Evolutionary conservation across 2,329 filamentous ascomycete genomes (phyloP), one percentile per base, ranked within the genome.

Genomic region (Coniochaeta hoffmannii): DNA sequence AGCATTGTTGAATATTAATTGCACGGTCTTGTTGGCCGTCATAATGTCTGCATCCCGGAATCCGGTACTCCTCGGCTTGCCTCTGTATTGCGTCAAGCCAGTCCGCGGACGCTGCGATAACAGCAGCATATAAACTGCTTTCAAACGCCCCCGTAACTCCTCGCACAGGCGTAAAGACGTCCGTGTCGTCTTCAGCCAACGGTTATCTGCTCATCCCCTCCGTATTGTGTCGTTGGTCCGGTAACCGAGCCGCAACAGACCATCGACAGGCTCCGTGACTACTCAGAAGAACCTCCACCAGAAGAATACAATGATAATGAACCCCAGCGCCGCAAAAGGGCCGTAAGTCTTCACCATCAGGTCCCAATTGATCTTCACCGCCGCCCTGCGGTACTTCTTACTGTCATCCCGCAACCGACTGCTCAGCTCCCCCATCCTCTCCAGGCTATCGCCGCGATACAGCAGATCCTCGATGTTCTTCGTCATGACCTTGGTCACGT

Each of bases 401-500:
- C 88, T 94, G 68, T 99, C 94, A 69, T 99, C 94, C 60, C 90
- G 79, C 69, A 99, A 73, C 59, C 93, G 79, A 56, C 85, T 88
- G 65, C 89, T 95, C 68, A 97, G 88, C 75, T 97, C 93, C 59
- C 94, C 93, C 94, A 99, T 99, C 66, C 91, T 83, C 75, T 99
- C 94, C 63, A 99, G 74, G 65, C 87, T 94, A 70, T 99, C 94
- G 28, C 94, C 94, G 59, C 95, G 80, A 70, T 99, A 99, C 54
- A 99, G 77, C 67, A 99, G 76, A 71, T 99, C 94, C 78, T 99
- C 94, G 63, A 99, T 97, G 72, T 99, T 99, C 83, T 97, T 97
- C 55, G 92, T 97, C 95, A 99, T 99, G 68, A 99, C 92, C 75
- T 97, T 92, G 1, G 94, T 97, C 55, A 99, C 95, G 73, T 97